Evolutionary conservation across 176 grass and related monocot genomes (phyloP).

Genomic region (Oryza glumipatula): DNA sequence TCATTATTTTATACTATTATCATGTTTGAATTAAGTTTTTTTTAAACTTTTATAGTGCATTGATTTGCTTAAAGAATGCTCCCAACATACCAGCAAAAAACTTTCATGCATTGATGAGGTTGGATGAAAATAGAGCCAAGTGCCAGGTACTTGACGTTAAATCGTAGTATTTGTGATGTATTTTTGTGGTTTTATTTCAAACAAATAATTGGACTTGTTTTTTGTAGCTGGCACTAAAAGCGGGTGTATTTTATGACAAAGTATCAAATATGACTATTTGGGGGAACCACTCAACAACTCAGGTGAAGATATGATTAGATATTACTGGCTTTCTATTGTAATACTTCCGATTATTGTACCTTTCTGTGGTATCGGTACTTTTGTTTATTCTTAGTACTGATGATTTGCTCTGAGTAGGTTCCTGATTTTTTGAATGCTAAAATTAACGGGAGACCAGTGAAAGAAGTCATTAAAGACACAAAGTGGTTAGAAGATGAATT

Average conservation of each 20-base stretch:
- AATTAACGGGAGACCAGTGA: slow-evolving; percentile 74
- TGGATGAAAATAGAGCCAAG: slow-evolving; percentile 99
- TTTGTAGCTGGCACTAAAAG: slow-evolving; percentile 88
- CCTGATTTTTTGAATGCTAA: slow-evolving; percentile 99
- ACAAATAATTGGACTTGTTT: slow-evolving; percentile 30
- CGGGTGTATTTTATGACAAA: slow-evolving; percentile 97
- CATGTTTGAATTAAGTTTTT: slow-evolving; percentile 26
- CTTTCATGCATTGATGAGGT: slow-evolving; percentile 85
- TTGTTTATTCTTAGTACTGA: slow-evolving; percentile 12
- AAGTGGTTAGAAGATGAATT: slow-evolving; percentile 94
- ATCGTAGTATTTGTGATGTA: neutral
- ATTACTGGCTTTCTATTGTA: neutral
- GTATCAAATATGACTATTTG: slow-evolving; percentile 98
- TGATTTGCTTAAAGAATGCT: slow-evolving; percentile 97
- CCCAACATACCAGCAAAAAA: slow-evolving; percentile 85
- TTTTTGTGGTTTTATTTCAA: slow-evolving; percentile 29
- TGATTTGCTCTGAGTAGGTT: slow-evolving; percentile 61
- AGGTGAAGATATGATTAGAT: slow-evolving; percentile 61
- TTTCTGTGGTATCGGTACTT: neutral
- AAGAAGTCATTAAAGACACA: slow-evolving; percentile 82
- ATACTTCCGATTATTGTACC: neutral
- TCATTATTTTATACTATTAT: slow-evolving; percentile 11
- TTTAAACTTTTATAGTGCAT: slow-evolving; percentile 55
- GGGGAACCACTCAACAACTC: slow-evolving; percentile 98
- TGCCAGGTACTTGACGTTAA: slow-evolving; percentile 67